Evolutionary conservation across 257 asterid species (phyloP), one percentile per base, ranked within the genome.

Genomic region (Solanum pennellii): DNA sequence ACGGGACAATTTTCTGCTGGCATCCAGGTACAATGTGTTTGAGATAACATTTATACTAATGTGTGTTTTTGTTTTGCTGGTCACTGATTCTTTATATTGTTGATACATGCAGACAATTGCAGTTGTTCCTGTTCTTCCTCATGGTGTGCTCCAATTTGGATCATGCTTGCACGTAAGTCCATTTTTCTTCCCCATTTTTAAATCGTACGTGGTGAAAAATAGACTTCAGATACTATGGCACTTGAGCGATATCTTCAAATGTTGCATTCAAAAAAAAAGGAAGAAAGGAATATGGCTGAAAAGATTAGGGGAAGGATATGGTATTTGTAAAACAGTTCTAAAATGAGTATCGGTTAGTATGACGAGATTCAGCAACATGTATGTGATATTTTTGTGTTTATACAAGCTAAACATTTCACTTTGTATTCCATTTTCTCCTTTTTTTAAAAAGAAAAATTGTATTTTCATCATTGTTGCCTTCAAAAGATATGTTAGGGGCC

Each of bases 71-170:
- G 44, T 49, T 80, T 80, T 29, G 45, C 44, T 31, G 21, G 45
- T 80, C 29, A 80, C 44, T 80, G 44, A 59, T 47, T 88, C 12
- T 42, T 27, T 23, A 13, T 80, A 7, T 49, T 45, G 82, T 85
- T 85, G 76, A 45, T 39, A 69, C 89, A 69, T 90, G 91, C 93
- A 97, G 99, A 95, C 99, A 8, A 83, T 97, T 88, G 98, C 94
- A 31, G 96, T 94, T 69, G 87, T 97, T 86, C 99, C 98, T 31
- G 95, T 95, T 86, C 94, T 95, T 88, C 98, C 99, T 47, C 98
- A 94, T 75, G 99, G 99, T 5, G 97, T 97, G 52, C 94, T 97
- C 86, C 99, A 97, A 83, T 93, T 97, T 89, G 99, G 98, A 88
- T 97, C 99, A 47, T 79, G 42, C 90, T 84, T 90, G 86, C 47